These are phyloP conservation scores for Xylariales sp. DNA, from an alignment of 2,329 filamentous ascomycete genomes.

Conservation along the genomic window DNA sequence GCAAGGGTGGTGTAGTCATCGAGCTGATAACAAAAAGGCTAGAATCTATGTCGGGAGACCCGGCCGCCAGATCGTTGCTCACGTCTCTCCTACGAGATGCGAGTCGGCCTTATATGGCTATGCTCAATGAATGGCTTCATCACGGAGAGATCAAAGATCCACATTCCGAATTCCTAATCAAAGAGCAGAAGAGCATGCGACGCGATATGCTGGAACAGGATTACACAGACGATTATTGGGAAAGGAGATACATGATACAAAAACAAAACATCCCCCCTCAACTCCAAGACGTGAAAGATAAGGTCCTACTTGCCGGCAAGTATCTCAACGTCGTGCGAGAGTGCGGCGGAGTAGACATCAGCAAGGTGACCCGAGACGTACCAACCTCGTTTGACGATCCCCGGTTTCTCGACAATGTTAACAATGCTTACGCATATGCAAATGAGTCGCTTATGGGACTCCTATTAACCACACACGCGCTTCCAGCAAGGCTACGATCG, in stretches of 20 bases:
- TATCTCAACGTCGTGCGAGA: constrained; percentile 98
- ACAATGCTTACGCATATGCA: constrained; percentile 91
- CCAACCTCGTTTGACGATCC: constrained; percentile 92
- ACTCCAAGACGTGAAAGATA: constrained; percentile 89
- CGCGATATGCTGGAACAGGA: constrained; percentile 92
- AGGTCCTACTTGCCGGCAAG: constrained; percentile 94
- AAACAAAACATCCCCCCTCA: constrained; percentile 93
- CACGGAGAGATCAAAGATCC: constrained; percentile 95
- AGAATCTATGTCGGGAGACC: constrained; percentile 92
- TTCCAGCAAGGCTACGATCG: constrained; percentile 87
- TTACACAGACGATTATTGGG: constrained; percentile 99
- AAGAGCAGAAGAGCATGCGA: constrained; percentile 94
- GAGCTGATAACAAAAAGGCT: constrained; percentile 86
- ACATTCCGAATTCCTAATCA: constrained; percentile 92
- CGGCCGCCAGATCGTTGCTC: constrained; percentile 83
- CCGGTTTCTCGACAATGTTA: constrained; percentile 94
- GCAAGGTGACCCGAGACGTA: constrained; percentile 87
- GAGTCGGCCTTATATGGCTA: constrained; percentile 94
- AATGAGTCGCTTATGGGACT: constrained; percentile 93
- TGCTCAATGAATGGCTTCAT: constrained; percentile 99
- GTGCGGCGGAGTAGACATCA: constrained; percentile 94
- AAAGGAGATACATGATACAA: constrained; percentile 94
- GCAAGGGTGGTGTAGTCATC: constrained; percentile 96
- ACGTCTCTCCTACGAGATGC: constrained; percentile 87
- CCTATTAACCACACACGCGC: constrained; percentile 89